phyloP scores from a whole-genome alignment of 305 asterid genomes.

The Fraxinus albicans region DNA sequence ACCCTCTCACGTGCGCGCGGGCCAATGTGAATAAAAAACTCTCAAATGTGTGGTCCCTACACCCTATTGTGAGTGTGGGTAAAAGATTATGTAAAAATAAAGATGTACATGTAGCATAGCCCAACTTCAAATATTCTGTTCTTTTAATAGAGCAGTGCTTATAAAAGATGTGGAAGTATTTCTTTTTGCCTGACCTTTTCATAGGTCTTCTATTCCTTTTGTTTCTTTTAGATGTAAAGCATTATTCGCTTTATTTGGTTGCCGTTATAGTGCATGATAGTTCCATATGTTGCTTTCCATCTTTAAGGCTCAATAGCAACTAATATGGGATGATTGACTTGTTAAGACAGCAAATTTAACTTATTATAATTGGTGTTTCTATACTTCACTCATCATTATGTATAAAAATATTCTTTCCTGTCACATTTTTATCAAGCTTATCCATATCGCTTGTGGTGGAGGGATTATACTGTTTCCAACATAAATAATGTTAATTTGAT shows the following conservation, averaged over 20 bases:
- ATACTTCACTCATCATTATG: slow-evolving; percentile 3
- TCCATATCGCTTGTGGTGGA: not conserved
- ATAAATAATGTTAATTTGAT: not conserved
- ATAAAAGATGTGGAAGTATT: not conserved
- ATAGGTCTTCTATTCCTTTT: not conserved
- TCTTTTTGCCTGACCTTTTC: not conserved
- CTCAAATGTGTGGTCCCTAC: too few species aligned
- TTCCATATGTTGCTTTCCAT: not conserved
- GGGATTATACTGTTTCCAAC: not conserved
- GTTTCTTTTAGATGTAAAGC: not conserved
- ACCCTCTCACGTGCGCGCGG: too few species aligned
- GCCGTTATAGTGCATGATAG: not conserved
- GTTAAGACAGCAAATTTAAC: not conserved
- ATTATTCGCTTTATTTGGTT: not conserved
- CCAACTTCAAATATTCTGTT: not conserved
- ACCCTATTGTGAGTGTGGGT: too few species aligned
- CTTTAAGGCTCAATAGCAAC: not conserved
- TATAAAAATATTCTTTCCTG: not conserved
- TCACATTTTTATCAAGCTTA: not conserved
- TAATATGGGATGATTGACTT: not conserved
- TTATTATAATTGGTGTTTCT: not conserved
- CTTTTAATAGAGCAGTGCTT: not conserved
- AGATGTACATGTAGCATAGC: too few species aligned
- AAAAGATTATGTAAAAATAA: too few species aligned
- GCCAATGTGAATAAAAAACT: too few species aligned